These are phyloP conservation scores for Penicillium sp. DNA, from an alignment of 2,329 filamentous ascomycete species.

Conservation along the genomic window DNA sequence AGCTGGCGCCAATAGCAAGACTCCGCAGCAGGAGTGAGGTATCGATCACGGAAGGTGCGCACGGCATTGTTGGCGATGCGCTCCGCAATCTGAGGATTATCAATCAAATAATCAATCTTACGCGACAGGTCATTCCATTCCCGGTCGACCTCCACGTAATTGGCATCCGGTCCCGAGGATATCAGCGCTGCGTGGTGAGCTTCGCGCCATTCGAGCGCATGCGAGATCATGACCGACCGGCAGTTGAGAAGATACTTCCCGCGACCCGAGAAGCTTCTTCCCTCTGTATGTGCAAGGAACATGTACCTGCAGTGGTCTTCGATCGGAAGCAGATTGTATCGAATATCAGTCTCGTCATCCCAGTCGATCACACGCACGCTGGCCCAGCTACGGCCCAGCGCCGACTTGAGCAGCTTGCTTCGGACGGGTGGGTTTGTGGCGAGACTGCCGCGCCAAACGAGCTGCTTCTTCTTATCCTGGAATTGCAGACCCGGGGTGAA, in stretches of 20 bases:
- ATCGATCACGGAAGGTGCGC: slow-evolving; percentile 53
- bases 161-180: slow-evolving; percentile 49
- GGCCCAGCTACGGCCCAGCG: slow-evolving; percentile 48
- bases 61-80: slow-evolving; percentile 54
- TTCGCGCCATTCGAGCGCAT: slow-evolving; percentile 52
- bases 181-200: slow-evolving; percentile 52
- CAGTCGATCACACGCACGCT: slow-evolving; percentile 48
- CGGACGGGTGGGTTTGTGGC: slow-evolving; percentile 43
- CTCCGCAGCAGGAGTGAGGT: slow-evolving; percentile 57
- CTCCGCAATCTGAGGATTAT: slow-evolving; percentile 48
- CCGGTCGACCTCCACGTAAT: slow-evolving; percentile 51
- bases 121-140: slow-evolving; percentile 60
- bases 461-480: slow-evolving; percentile 46
- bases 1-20: slow-evolving; percentile 58
- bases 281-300: slow-evolving; percentile 57
- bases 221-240: slow-evolving; percentile 52
- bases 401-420: slow-evolving; percentile 40
- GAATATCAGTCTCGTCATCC: slow-evolving; percentile 41
- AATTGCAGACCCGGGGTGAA: slow-evolving; percentile 23
- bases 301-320: slow-evolving; percentile 58
- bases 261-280: slow-evolving; percentile 56
- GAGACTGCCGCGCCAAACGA: slow-evolving; percentile 53
- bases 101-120: slow-evolving; percentile 47
- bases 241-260: slow-evolving; percentile 58
- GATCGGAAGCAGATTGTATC: slow-evolving; percentile 49